Percentiles rank a stretch among this genome's conserved stretches.
These are phyloP conservation scores for Penicillium argentinense DNA, from an alignment of 495 filamentous ascomycete species.

Conservation along the genomic window DNA sequence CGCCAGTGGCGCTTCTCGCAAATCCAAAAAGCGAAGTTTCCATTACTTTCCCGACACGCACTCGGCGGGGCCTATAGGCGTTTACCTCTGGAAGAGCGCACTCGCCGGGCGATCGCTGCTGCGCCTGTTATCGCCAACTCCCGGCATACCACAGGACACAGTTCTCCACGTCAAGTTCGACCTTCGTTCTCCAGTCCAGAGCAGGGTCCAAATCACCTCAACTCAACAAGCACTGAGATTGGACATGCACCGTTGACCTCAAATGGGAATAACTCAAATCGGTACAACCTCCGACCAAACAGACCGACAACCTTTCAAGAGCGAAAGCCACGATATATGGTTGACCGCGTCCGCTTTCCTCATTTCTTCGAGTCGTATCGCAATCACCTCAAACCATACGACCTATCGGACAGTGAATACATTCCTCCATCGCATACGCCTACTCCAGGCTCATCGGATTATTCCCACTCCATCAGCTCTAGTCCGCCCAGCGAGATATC, in stretches of 20 bases:
- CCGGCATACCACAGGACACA: background rate
- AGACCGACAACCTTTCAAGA: conserved; percentile 1
- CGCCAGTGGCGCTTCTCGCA: conserved; percentile 6
- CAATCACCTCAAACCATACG: background rate
- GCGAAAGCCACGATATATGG: conserved; percentile 5
- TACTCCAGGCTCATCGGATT: conserved; percentile 1
- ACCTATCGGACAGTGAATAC: background rate
- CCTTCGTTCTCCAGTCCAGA: too few species aligned
- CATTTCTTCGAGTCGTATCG: conserved; percentile 7
- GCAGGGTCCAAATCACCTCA: too few species aligned
- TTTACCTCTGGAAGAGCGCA: conserved; percentile 5
- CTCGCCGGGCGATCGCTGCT: background rate
- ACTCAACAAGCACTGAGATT: background rate
- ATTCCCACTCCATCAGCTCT: background rate
- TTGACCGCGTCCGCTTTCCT: conserved; percentile 5
- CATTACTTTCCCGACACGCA: conserved; percentile 6
- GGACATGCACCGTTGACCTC: background rate
- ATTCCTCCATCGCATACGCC: background rate
- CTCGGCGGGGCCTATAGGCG: conserved; percentile 4
- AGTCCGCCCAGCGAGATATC: background rate
- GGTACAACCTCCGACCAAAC: conserved; percentile 7
- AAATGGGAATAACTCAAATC: background rate
- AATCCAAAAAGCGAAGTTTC: conserved; percentile 8
- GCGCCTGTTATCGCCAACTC: background rate
- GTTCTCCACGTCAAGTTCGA: too few species aligned